Percentiles rank a stretch among this genome's conserved stretches.
Evolutionary conservation across 176 grass and related monocot species (phyloP).

Genomic region (Otatea glauca): DNA sequence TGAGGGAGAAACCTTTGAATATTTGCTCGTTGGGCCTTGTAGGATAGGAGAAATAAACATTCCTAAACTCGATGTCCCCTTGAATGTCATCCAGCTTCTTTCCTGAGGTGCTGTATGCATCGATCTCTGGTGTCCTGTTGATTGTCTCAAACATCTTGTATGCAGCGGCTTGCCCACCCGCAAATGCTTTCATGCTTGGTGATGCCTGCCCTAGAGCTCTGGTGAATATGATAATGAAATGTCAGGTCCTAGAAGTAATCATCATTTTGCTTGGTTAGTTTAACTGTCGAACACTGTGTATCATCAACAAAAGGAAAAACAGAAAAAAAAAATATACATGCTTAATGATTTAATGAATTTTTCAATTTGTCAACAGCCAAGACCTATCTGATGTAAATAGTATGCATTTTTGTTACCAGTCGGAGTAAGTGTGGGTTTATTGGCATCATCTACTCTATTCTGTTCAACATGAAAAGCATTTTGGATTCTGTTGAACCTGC

Average conservation of each 20-base stretch:
- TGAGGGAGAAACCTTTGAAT: constrained; percentile 76
- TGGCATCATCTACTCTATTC: constrained; percentile 29
- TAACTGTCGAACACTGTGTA: not conserved
- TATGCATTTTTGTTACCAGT: not conserved
- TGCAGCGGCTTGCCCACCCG: constrained; percentile 77
- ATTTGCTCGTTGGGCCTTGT: constrained; percentile 77
- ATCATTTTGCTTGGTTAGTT: constrained; percentile 8
- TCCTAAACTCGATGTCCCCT: constrained; percentile 78
- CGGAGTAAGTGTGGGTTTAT: not conserved
- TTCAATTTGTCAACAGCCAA: not conserved
- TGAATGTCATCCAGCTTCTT: constrained; percentile 73
- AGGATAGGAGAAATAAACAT: constrained; percentile 84
- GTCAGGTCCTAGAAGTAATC: not conserved
- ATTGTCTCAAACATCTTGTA: constrained; percentile 96
- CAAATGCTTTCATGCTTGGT: constrained; percentile 90
- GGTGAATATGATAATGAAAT: constrained; percentile 39
- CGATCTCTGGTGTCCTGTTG: constrained; percentile 83
- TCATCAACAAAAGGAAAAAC: not conserved
- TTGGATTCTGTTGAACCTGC: constrained; percentile 38
- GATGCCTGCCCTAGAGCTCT: constrained; percentile 87
- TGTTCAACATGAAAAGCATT: constrained; percentile 15
- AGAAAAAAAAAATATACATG: not conserved
- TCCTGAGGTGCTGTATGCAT: constrained; percentile 60
- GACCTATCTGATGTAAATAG: not conserved
- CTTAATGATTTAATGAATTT: not conserved